Evolutionary conservation across 768 basidiomycete species (phyloP).

Genomic region (Auricularia cornea): DNA sequence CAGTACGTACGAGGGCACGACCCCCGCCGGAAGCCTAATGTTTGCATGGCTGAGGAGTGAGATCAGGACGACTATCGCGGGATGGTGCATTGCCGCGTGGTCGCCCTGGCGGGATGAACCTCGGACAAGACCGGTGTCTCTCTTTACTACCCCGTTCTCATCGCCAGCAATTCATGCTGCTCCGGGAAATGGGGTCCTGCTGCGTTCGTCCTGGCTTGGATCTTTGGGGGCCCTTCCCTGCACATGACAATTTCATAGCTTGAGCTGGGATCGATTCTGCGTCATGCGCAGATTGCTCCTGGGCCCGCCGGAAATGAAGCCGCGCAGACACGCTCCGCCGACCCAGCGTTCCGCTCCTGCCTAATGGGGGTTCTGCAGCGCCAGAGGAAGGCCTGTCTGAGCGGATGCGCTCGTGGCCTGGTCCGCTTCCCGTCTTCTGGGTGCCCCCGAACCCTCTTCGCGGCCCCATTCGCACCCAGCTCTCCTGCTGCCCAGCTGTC

Average conservation of each 20-base stretch:
- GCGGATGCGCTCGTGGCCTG: background rate
- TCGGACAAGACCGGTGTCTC: background rate
- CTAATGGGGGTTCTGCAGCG: background rate
- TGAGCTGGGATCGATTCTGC: background rate
- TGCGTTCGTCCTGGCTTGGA: background rate
- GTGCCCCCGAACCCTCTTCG: background rate
- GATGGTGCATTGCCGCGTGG: no score
- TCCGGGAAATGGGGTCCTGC: background rate
- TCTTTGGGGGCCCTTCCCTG: background rate
- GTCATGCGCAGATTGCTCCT: background rate
- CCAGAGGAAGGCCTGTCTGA: background rate
- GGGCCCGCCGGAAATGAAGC: background rate
- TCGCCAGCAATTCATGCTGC: background rate
- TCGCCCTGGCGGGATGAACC: no score
- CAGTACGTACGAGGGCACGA: no score
- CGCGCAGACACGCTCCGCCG: background rate
- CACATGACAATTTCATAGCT: background rate
- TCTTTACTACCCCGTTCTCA: background rate
- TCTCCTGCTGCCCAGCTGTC: background rate
- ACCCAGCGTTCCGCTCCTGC: background rate
- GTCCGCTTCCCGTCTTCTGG: background rate
- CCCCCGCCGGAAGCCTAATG: no score
- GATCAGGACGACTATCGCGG: no score
- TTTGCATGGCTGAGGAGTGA: no score
- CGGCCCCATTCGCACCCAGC: background rate